Conservation (phyloP, 371 early-diverging fungal genomes). For the Smittium culicis region DNA sequence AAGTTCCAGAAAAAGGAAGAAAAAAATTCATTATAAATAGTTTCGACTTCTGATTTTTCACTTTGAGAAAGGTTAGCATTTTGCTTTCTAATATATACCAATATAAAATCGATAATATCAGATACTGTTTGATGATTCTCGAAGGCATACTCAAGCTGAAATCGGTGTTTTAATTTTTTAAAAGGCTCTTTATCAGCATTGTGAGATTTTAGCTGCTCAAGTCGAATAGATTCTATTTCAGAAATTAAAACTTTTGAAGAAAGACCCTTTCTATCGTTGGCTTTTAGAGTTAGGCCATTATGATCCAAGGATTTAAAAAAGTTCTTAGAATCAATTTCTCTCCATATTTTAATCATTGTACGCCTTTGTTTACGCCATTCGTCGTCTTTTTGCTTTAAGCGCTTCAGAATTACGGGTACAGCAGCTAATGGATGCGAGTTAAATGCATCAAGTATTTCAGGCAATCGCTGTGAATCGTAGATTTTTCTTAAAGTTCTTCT, state of each 20-base stretch:
- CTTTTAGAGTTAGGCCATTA: constrained; percentile 77
- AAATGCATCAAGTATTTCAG: constrained; percentile 83
- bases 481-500: constrained; percentile 83
- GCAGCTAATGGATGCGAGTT: constrained; percentile 84
- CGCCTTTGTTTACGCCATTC: constrained; percentile 82
- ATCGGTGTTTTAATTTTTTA: constrained; percentile 25
- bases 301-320: constrained; percentile 95
- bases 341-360: constrained; percentile 92
- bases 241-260: constrained; percentile 57
- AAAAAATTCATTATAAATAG: constrained; percentile 60
- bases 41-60: constrained; percentile 54
- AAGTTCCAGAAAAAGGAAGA: constrained; percentile 46
- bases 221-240: constrained; percentile 70
- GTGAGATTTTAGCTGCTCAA: constrained; percentile 31
- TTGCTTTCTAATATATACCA: constrained; percentile 26
- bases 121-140: constrained; percentile 22
- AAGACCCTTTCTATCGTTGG: constrained; percentile 70
- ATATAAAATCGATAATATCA: constrained; percentile 30
- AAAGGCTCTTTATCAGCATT: constrained; percentile 10
- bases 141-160: constrained; percentile 32
- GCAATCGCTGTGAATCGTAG: constrained; percentile 70
- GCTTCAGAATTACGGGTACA: constrained; percentile 89
- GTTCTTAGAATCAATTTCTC: constrained; percentile 83
- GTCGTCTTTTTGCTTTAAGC: constrained; percentile 94
- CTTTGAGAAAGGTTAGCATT: constrained; percentile 36